Percentiles rank a stretch among this genome's conserved stretches.
phyloP scores from a whole-genome alignment of 768 basidiomycete species.

The Clathrus columnatus region DNA sequence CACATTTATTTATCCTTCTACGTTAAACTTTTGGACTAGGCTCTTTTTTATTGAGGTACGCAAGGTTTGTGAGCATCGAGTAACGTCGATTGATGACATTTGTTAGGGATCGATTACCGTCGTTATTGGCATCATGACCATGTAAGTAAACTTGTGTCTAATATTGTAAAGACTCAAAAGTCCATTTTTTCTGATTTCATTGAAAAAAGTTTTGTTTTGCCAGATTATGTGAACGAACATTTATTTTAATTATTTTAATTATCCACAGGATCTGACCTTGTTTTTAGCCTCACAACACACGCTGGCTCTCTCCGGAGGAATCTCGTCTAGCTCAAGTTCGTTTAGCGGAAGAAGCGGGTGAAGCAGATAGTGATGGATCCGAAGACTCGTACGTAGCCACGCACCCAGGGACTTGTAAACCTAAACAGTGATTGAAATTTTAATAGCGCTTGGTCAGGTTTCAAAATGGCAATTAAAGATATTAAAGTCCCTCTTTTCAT shows the following conservation, averaged over 20 bases:
- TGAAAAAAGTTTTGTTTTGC: not conserved
- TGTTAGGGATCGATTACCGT: conserved; percentile 60
- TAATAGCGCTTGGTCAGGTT: conserved; percentile 11
- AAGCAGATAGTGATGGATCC: conserved; percentile 52
- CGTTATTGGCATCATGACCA: conserved; percentile 42
- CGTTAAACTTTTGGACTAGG: conserved; percentile 33
- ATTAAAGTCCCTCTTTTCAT: conserved; percentile 14
- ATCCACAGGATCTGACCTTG: no score
- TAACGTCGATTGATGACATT: not conserved
- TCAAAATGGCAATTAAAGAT: conserved; percentile 15
- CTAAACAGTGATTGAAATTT: not conserved
- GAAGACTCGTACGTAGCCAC: conserved; percentile 42
- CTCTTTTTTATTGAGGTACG: conserved; percentile 61
- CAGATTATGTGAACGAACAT: conserved; percentile 10
- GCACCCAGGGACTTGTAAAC: no score
- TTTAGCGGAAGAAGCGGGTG: conserved; percentile 59
- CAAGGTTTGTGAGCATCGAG: not conserved
- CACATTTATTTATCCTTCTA: not conserved
- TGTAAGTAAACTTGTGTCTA: no score
- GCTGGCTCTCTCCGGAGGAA: conserved; percentile 44
- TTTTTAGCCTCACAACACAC: conserved; percentile 42
- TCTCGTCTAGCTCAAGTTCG: conserved; percentile 54
- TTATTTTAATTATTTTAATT: no score
- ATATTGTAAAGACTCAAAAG: no score
- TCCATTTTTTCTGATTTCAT: not conserved